Evolutionary conservation across 2,329 filamentous ascomycete species (phyloP), one percentile per base, ranked within the genome.

Genomic region (Rhytidhysteron rufulum): DNA sequence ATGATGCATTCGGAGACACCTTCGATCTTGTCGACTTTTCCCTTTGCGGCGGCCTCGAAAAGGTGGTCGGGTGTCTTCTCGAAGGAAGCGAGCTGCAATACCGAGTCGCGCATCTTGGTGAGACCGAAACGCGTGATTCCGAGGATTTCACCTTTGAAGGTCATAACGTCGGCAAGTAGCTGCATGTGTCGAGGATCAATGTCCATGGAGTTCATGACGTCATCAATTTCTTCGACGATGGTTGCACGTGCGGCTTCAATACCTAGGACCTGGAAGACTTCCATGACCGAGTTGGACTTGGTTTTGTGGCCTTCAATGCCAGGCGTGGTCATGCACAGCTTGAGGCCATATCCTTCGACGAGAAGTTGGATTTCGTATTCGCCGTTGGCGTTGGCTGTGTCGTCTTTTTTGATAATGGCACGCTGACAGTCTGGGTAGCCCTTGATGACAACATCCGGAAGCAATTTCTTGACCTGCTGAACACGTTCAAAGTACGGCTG

Each of bases 161-260:
- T 97, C 93, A 98, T 98, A 39, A 96, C 90, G 58, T 98, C 93
- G 9, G 93, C 91, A 2, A 98, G 80, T 15, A 98, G 78, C 63
- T 96, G 86, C 89, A 98, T 97, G 70, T 98, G 93, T 41, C 93
- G 86, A 32, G 90, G 91, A 67, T 98, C 93, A 57, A 98, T 97
- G 65, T 81, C 83, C 89, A 98, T 96, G 62, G 85, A 82, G 25
- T 80, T 80, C 90, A 97, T 98, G 60, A 97, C 93, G 38, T 78
- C 76, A 39, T 77, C 78, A 56, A 98, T 97, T 71, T 98, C 93
- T 33, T 79, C 73, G 36, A 93, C 86, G 58, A 98, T 97, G 5
- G 90, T 95, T 3, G 78, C 79, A 44, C 91, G 82, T 3, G 93
- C 93, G 1, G 93, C 93, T 72, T 98, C 93, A 55, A 98, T 96